Evolutionary conservation across 164 flowering plant species (phyloP), one percentile per base, ranked within the genome.

Genomic region (Platanus orientalis): DNA sequence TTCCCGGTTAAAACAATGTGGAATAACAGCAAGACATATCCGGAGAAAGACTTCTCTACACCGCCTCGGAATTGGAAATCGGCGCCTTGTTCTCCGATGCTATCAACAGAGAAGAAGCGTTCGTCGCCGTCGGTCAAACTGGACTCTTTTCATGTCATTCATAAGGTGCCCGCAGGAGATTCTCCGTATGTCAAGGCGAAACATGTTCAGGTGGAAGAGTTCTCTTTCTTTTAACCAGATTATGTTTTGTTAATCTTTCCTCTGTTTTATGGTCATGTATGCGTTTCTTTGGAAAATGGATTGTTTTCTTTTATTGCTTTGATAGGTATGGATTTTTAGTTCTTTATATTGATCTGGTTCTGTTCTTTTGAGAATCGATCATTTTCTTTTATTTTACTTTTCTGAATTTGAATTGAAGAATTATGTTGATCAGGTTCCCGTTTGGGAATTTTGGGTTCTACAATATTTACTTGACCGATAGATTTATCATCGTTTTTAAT

Each of bases 141-240:
- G 23, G 88, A 84, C 68, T 64, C 66, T 24, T 91, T 78, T 45
- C 89, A 88, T 61, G 75, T 76, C 40, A 57, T 82, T 65, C 84
- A 85, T 62, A 89, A 90, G 58, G 84, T 93, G 14, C 98, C 96
- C 16, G 48, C 80, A 10, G 88, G 90, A 6, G 86, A 89, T 65
- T 88, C 96, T 21, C 95, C 96, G 0, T 91, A 91, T 32, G 93
- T 77, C 57, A 79, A 68, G 66, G 97, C 97, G n/a, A 93, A 93
- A 73, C 94, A 85, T 21, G 94, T 82, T 71, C 98, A 93, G 90
- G 98, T 89, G 21, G 47, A 10, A 14, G 20, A 26, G 12, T 48
- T 52, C 12, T 62, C 21, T 49, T n/a, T 23, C 2, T 63, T 21
- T 58, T n/a, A n/a, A n/a, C n/a, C n/a, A n/a, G n/a, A 5, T 16